phyloP scores from a whole-genome alignment of 345 rosid species.

The Moringa oleifera region DNA sequence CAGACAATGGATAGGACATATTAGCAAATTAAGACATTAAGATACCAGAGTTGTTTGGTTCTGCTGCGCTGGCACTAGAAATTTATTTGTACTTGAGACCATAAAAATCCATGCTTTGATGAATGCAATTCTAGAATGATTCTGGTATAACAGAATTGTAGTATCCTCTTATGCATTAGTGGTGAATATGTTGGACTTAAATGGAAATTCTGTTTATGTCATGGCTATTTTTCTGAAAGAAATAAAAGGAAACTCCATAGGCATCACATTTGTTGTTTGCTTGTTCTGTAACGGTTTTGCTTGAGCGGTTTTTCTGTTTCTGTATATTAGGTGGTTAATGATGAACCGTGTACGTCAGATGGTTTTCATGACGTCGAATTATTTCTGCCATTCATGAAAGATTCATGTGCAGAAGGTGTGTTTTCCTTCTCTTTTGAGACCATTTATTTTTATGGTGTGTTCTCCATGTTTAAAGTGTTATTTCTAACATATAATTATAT shows the following conservation, averaged over 20 bases:
- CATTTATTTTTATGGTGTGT: conserved; percentile 4
- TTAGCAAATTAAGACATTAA: too few species aligned
- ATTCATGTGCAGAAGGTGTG: conserved; percentile 47
- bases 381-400: conserved; percentile 68
- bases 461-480: conserved; percentile 6
- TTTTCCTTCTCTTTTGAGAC: conserved; percentile 11
- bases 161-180: too few species aligned
- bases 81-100: too few species aligned
- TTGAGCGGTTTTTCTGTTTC: conserved; percentile 2
- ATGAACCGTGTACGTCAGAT: conserved; percentile 48
- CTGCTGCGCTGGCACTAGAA: too few species aligned
- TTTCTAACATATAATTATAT: conserved; percentile 24
- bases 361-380: conserved; percentile 71
- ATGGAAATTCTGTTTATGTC: background rate
- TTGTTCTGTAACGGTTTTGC: background rate
- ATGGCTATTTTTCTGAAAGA: background rate
- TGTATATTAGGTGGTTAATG: conserved; percentile 45
- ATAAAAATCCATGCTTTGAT: too few species aligned
- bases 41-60: too few species aligned
- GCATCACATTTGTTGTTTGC: background rate
- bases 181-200: too few species aligned
- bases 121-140: too few species aligned
- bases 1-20: too few species aligned
- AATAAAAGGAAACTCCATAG: background rate
- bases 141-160: too few species aligned